These are phyloP conservation scores for Naumovozyma dairenensis DNA, from an alignment of 805 yeast genomes.

Conservation along the genomic window DNA sequence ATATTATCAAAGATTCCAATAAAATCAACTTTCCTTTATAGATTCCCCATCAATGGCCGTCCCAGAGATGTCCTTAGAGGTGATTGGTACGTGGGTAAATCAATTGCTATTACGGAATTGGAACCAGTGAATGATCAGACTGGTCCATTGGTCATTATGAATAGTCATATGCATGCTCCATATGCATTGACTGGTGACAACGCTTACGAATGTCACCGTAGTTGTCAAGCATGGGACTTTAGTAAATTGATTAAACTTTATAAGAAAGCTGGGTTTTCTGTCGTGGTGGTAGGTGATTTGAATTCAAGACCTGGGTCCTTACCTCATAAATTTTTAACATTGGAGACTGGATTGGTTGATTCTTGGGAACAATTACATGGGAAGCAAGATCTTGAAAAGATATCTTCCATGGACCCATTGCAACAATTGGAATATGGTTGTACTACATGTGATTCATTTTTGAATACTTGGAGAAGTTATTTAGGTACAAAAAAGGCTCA, in stretches of 20 bases:
- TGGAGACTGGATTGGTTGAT: slow-evolving; percentile 60
- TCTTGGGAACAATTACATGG: slow-evolving; percentile 73
- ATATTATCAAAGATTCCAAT: slow-evolving; percentile 79
- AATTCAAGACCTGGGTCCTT: slow-evolving; percentile 82
- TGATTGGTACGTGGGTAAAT: slow-evolving; percentile 95
- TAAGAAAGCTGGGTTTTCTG: slow-evolving; percentile 68
- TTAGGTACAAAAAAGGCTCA: slow-evolving; percentile 57
- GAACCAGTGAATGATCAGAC: slow-evolving; percentile 39
- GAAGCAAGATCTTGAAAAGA: slow-evolving; percentile 31
- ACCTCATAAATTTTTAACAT: slow-evolving; percentile 64
- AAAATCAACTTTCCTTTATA: slow-evolving; percentile 61
- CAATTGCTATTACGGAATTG: slow-evolving; percentile 65
- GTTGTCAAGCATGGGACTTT: slow-evolving; percentile 96
- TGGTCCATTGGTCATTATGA: slow-evolving; percentile 64
- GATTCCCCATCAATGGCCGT: slow-evolving; percentile 88
- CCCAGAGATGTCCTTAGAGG: slow-evolving; percentile 92
- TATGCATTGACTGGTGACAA: slow-evolving; percentile 78
- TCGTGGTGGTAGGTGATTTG: slow-evolving; percentile 85
- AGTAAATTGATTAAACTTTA: slow-evolving; percentile 54
- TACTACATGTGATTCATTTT: slow-evolving; percentile 76
- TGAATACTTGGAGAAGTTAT: slow-evolving; percentile 73
- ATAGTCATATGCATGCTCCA: slow-evolving; percentile 97
- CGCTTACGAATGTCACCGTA: slow-evolving; percentile 79
- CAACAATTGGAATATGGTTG: slow-evolving; percentile 69
- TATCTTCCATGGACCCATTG: slow-evolving; percentile 40